Base-by-base conservation (phyloP, 257 asterid genomes). In the Gentiana straminea region DNA sequence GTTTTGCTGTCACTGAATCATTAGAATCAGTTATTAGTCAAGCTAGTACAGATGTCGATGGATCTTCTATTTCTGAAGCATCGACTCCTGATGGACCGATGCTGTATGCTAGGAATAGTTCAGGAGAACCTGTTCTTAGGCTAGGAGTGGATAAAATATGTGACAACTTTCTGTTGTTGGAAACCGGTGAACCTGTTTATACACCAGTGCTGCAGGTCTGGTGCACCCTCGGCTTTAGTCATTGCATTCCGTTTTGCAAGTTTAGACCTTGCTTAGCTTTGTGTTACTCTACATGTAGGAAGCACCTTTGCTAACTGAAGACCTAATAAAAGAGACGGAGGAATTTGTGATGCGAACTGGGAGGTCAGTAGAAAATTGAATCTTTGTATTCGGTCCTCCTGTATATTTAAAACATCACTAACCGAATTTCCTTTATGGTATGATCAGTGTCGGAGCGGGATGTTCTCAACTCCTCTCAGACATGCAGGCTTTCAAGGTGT, bases 401-500 rank as follows among this genome's bases (percentile, higher is more conserved):
- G 9, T 41, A 5, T 41, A 4, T 35, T 32, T 58, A 32, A 15
- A 44, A 59, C 34, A 34, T 59, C 62, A 41, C 10, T 41, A 41
- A 41, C 65, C 81, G 76, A 59, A 62, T 49, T 55, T 51, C 66
- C 65, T 65, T 63, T 55, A 11, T 52, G 24, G 59, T 64, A 38
- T 75, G 59, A 55, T 77, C 86, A 92, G 98, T 75, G 84, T 83
- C 71, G 98, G 97, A 62, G 97, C 97, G 33, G 98, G 98, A 65
- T 92, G 98, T 68, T 92, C 95, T 62, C 98, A 92, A 68, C 95
- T 92, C 69, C 95, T 92, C 67, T 89, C 98, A 1, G 98, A 92
- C 74, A 92, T 92, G 97, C 98, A 92, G 87, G 98, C 97, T 68
- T 92, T 92, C 81, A 92, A 92, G 95, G 98, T 88, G 81, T 73